Conservation (phyloP, 2,329 filamentous ascomycete genomes). For the Cephalotrichum gorgonifer region DNA sequence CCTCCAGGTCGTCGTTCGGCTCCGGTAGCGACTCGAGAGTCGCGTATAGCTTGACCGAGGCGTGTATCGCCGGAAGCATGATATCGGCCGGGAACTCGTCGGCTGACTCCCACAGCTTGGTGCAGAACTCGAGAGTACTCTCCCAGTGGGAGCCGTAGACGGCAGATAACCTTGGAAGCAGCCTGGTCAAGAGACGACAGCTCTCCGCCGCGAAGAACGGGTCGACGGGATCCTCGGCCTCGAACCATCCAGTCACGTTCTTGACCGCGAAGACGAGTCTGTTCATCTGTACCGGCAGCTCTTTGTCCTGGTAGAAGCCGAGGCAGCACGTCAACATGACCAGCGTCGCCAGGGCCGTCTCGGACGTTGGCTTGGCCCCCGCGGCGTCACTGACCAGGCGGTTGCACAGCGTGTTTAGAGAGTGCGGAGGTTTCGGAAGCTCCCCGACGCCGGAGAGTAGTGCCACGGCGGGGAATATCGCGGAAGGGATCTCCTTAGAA, state of each 20-base stretch:
- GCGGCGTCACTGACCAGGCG: slow-evolving; percentile 51
- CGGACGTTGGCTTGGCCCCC: slow-evolving; percentile 29
- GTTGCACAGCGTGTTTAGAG: slow-evolving; percentile 44
- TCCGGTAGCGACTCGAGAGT: slow-evolving; percentile 55
- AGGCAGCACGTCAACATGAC: slow-evolving; percentile 44
- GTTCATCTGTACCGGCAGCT: slow-evolving; percentile 51
- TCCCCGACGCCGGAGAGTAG: slow-evolving; percentile 43
- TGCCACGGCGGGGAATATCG: slow-evolving; percentile 37
- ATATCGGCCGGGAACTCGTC: slow-evolving; percentile 29
- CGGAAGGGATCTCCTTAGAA: slow-evolving; percentile 34
- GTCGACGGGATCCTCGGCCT: slow-evolving; percentile 34
- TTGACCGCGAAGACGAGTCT: slow-evolving; percentile 75
- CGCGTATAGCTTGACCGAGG: slow-evolving; percentile 61
- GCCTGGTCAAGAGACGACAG: slow-evolving; percentile 44
- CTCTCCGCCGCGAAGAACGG: slow-evolving; percentile 36
- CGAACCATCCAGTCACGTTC: slow-evolving; percentile 64
- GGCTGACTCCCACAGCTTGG: slow-evolving; percentile 43
- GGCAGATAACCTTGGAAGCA: slow-evolving; percentile 66
- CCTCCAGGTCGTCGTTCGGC: slow-evolving; percentile 76
- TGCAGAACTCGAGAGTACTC: slow-evolving; percentile 47
- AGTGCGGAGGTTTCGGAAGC: slow-evolving; percentile 33
- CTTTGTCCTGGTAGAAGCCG: slow-evolving; percentile 37
- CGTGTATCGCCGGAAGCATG: slow-evolving; percentile 53
- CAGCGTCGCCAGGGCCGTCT: slow-evolving; percentile 36
- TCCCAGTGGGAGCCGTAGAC: slow-evolving; percentile 88